A percentile compares a stretch with the other conserved stretches of the same genome.
phyloP scores from a whole-genome alignment of 148 eudicot genomes.

The Spergularia marina region DNA sequence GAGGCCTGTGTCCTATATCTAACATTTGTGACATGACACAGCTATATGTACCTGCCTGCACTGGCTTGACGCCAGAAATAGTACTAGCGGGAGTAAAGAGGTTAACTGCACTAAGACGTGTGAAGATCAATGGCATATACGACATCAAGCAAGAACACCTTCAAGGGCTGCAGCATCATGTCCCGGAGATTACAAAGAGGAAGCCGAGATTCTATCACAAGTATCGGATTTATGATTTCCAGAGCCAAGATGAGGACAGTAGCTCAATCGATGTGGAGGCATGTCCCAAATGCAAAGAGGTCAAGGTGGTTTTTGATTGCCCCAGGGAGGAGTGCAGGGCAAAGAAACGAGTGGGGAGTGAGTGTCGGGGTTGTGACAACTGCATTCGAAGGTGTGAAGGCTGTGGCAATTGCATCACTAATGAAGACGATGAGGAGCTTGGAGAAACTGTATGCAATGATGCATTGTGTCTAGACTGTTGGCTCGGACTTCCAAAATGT shows the following conservation, averaged over 20 bases:
- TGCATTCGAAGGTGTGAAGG: constrained; percentile 73
- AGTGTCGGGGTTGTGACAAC: constrained; percentile 52
- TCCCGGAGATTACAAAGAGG: constrained; percentile 5
- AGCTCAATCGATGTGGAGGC: constrained; percentile 47
- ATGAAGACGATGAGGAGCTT: constrained; percentile 33
- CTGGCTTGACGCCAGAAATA: constrained; percentile 60
- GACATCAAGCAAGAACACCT: constrained; percentile 49
- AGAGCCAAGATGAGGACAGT: constrained; percentile 3
- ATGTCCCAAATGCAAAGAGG: constrained; percentile 63
- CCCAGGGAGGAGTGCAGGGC: constrained; percentile 35
- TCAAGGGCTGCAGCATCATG: constrained; percentile 30
- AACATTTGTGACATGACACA: constrained; percentile 25
- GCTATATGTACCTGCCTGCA: constrained; percentile 73
- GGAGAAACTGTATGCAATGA: constrained; percentile 56
- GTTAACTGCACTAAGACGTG: constrained; percentile 26
- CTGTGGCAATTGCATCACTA: constrained; percentile 50
- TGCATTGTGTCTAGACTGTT: constrained; percentile 52
- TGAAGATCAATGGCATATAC: constrained; percentile 61
- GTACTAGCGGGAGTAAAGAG: constrained; percentile 41
- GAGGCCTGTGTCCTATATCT: neutral
- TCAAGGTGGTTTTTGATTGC: constrained; percentile 61
- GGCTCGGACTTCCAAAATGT: constrained; percentile 69
- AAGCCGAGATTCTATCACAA: constrained; percentile 28
- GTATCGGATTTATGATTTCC: constrained; percentile 8
- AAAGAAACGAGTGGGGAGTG: neutral